Evolutionary conservation across 192 early-diverging fungal species (phyloP), one percentile per base, ranked within the genome.

Genomic region (Backusella morwellensis): DNA sequence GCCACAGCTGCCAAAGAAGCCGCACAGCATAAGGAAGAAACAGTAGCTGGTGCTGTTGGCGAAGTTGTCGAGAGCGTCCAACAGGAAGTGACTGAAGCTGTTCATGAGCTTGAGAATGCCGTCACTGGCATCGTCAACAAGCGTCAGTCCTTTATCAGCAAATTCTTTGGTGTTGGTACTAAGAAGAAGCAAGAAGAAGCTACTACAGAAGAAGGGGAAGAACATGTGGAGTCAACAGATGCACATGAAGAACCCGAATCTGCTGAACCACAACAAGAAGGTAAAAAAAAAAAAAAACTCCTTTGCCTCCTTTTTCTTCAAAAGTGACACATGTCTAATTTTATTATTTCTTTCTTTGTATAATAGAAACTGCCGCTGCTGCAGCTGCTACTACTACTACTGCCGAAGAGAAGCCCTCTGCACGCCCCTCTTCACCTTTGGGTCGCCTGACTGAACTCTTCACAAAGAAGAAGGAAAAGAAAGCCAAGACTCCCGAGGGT

Each of bases 391-490:
- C 32, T 32, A 32, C 32, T n/a, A 63, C 56, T n/a, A 63, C 54
- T 26, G 38, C 56, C 29, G 36, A 26, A 44, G 66, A 75, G 14
- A 44, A 50, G 29, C 19, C 50, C 19, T 66, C 23, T 41, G 21
- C 23, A 29, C 56, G 74, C 19, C 74, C 74, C 34, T 75, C 74
- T n/a, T 75, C 74, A 38, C 74, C 74, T 42, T 66, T 75, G 23
- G 74, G 74, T 35, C 74, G 74, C 29, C 17, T 75, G 9, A 75
- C 74, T 44, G 74, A 66, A 21, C 67, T 75, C 35, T 67, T 75
- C 21, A 47, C 73, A 59, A 63, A 56, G 12, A 74, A 75, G 38
- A 75, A 75, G 63, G 63, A 75, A 36, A 75, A 75, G 38, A 75
- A 75, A 12, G 15, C 50, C 32, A 36, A 29, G 17, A 35, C 19